Evolutionary conservation across 768 basidiomycete genomes (phyloP).

Genomic region (Chiua virens): DNA sequence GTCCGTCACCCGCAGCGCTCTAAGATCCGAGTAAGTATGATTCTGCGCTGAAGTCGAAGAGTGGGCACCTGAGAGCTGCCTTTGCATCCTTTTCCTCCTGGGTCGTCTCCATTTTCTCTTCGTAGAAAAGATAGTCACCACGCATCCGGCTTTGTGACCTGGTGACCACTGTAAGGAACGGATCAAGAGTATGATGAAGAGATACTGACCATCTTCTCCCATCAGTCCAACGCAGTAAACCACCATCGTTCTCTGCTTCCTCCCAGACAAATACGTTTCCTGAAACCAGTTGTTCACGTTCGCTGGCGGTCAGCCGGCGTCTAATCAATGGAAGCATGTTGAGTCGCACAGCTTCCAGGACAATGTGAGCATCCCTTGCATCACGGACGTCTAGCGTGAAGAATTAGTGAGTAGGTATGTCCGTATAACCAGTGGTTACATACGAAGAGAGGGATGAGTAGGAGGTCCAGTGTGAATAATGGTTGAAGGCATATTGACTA

Average conservation of each 20-base stretch:
- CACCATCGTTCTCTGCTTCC: conserved; percentile 74
- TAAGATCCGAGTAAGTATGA: conserved; percentile 25
- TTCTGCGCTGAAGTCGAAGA: conserved; percentile 8
- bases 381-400: conserved; percentile 63
- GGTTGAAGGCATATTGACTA: conserved; percentile 17
- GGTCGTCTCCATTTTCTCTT: conserved; percentile 79
- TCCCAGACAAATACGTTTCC: conserved; percentile 88
- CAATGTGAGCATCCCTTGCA: conserved; percentile 73
- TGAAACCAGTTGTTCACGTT: conserved; percentile 66
- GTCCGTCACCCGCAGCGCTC: conserved; percentile 60
- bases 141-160: conserved; percentile 88
- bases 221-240: conserved; percentile 74
- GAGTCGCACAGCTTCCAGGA: conserved; percentile 74
- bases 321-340: conserved; percentile 70
- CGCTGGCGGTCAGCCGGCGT: conserved; percentile 64
- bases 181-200: not conserved
- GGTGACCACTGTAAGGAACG: conserved; percentile 4
- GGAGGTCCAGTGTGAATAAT: conserved; percentile 24
- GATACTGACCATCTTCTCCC: conserved; percentile 66
- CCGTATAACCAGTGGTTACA: conserved; percentile 3
- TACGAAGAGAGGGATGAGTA: conserved; percentile 33
- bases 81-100: conserved; percentile 79
- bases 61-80: conserved; percentile 64
- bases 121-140: conserved; percentile 80
- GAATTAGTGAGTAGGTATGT: not conserved